phyloP scores from a whole-genome alignment of 148 eudicot genomes.

The Vaccinium darrowii region DNA sequence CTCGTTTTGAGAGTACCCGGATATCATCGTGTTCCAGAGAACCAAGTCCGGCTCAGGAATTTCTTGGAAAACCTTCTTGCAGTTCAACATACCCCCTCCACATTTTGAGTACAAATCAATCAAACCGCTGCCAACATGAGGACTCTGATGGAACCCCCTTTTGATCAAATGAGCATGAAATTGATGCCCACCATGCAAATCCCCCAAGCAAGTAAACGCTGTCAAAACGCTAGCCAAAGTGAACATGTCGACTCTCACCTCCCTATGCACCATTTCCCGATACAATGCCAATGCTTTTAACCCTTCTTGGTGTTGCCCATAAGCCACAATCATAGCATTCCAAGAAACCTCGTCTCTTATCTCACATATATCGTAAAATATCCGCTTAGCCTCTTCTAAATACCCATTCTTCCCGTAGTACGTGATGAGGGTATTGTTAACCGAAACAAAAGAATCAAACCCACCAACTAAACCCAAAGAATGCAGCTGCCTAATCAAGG shows the following conservation, averaged over 20 bases:
- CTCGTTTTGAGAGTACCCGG: conserved; percentile 59
- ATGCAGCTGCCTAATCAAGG: conserved; percentile 50
- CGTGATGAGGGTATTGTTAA: conserved; percentile 61
- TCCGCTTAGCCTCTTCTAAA: conserved; percentile 49
- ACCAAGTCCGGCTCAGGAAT: conserved; percentile 65
- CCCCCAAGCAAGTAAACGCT: conserved; percentile 64
- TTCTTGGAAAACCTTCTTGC: conserved; percentile 54
- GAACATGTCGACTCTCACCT: conserved; percentile 62
- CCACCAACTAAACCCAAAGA: conserved; percentile 54
- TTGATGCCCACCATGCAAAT: conserved; percentile 64
- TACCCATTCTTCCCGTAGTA: conserved; percentile 57
- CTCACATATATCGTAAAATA: conserved; percentile 48
- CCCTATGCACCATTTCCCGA: conserved; percentile 51
- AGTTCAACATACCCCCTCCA: conserved; percentile 41
- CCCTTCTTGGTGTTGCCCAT: conserved; percentile 61
- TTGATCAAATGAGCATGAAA: conserved; percentile 73
- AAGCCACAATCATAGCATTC: conserved; percentile 83
- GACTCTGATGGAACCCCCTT: conserved; percentile 52
- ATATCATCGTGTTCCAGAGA: conserved; percentile 83
- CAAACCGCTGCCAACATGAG: conserved; percentile 79
- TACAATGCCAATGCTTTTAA: conserved; percentile 56
- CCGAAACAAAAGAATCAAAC: conserved; percentile 57
- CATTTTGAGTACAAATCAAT: conserved; percentile 75
- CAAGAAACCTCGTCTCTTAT: conserved; percentile 72
- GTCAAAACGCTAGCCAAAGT: conserved; percentile 84